Percentiles rank a stretch among this genome's conserved stretches.
phyloP scores from a whole-genome alignment of 192 early-diverging fungal genomes.

The Funneliformis mosseae region DNA sequence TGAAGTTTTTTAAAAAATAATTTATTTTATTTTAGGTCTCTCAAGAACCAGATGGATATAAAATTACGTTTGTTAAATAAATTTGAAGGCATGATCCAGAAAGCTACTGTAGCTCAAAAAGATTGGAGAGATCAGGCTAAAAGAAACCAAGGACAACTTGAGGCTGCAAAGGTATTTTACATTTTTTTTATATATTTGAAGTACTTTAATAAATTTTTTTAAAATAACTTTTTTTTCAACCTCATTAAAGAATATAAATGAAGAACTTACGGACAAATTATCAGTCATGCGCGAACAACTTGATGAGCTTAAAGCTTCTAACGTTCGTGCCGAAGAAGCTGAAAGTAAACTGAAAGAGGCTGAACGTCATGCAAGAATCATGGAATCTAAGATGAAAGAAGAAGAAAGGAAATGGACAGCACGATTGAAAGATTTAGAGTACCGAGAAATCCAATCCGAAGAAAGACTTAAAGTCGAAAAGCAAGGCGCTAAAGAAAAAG shows the following conservation, averaged over 20 bases:
- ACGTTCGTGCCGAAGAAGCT: slow-evolving; percentile 35
- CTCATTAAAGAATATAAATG: slow-evolving; percentile 10
- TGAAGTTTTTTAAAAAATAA: neutral
- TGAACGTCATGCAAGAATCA: slow-evolving; percentile 35
- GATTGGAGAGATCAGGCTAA: slow-evolving; percentile 44
- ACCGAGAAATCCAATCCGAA: slow-evolving; percentile 39
- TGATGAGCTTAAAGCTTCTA: slow-evolving; percentile 11
- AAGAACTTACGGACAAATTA: slow-evolving; percentile 29
- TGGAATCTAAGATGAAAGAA: slow-evolving; percentile 39
- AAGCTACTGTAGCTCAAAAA: slow-evolving; percentile 35
- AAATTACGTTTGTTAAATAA: slow-evolving; percentile 41
- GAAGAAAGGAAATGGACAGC: slow-evolving; percentile 43
- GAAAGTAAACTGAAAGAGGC: slow-evolving; percentile 42
- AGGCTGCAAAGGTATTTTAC: slow-evolving; percentile 33
- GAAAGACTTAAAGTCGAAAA: slow-evolving; percentile 44
- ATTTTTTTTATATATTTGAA: neutral
- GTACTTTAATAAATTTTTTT: no score
- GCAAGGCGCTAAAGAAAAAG: slow-evolving; percentile 46
- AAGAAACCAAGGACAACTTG: slow-evolving; percentile 37
- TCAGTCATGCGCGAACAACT: slow-evolving; percentile 19
- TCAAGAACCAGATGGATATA: slow-evolving; percentile 43
- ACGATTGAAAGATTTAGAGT: slow-evolving; percentile 41
- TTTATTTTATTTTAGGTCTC: slow-evolving; percentile 25
- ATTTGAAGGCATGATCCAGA: slow-evolving; percentile 38
- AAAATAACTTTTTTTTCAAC: no score